phyloP scores from a whole-genome alignment of 2,329 filamentous ascomycete genomes.

The Exophiala xenobiotica region DNA sequence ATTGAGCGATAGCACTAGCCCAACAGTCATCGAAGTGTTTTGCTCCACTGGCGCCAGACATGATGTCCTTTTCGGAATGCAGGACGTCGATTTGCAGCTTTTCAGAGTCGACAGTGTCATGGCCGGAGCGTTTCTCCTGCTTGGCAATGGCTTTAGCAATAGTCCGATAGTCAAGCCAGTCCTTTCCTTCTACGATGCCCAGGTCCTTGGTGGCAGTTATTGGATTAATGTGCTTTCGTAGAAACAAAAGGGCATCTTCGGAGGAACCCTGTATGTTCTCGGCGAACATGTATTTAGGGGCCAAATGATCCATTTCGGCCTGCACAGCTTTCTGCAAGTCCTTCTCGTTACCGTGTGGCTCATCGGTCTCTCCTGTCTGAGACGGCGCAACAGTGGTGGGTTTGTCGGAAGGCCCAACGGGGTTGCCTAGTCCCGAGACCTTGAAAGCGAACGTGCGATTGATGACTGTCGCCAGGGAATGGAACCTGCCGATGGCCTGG shows the following conservation, averaged over 20 bases:
- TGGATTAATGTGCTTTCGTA: conserved; percentile 1
- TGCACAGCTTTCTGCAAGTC: not conserved
- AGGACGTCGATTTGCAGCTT: conserved; percentile 1
- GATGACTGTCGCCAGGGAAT: not conserved
- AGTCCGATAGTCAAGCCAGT: conserved; percentile 1
- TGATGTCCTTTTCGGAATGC: conserved; percentile 3
- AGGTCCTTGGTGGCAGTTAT: not conserved
- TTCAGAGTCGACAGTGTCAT: not conserved
- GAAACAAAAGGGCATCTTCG: conserved; percentile 6
- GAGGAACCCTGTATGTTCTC: conserved; percentile 3
- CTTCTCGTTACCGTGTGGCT: not conserved
- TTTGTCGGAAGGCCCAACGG: too few species aligned
- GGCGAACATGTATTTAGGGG: conserved; percentile 3
- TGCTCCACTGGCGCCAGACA: conserved; percentile 2
- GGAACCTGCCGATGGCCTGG: not conserved
- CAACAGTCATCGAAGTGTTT: conserved; percentile 7
- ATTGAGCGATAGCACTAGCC: not conserved
- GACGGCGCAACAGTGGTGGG: too few species aligned
- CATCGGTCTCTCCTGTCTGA: not conserved
- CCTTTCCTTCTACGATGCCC: not conserved
- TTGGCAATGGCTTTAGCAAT: not conserved
- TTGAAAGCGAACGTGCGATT: conserved; percentile 5
- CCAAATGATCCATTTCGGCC: not conserved
- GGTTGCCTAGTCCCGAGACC: not conserved
- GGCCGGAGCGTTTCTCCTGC: not conserved